phyloP scores from a whole-genome alignment of 139 green algal species.

The Chlorella sp. region DNA sequence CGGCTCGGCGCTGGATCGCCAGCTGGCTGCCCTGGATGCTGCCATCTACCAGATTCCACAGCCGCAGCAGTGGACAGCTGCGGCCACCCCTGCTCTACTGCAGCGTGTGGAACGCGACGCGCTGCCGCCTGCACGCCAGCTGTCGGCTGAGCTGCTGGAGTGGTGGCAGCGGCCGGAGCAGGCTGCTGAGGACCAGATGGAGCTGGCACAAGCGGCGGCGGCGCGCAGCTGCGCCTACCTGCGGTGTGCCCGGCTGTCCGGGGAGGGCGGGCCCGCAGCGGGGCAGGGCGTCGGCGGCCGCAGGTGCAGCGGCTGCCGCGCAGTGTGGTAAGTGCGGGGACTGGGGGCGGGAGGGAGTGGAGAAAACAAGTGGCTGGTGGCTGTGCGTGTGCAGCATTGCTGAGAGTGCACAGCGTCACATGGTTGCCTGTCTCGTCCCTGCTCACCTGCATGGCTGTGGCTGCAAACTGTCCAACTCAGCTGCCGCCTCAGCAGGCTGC shows the following conservation, averaged over 20 bases:
- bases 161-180: not conserved
- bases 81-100: not conserved
- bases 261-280: too few species aligned
- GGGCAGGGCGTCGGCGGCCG: not conserved
- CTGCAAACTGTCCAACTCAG: too few species aligned
- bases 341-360: too few species aligned
- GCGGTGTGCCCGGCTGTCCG: not conserved
- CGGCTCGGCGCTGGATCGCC: too few species aligned
- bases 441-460: not conserved
- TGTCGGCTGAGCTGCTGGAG: not conserved
- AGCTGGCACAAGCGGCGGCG: not conserved
- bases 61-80: too few species aligned
- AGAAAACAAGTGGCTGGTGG: not conserved
- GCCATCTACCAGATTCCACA: too few species aligned
- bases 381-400: not conserved
- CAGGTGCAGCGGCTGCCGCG: not conserved
- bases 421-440: too few species aligned
- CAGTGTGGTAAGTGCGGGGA: not conserved
- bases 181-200: not conserved
- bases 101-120: not conserved
- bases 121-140: not conserved
- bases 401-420: not conserved
- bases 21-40: too few species aligned
- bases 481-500: too few species aligned
- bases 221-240: not conserved